phyloP scores from a whole-genome alignment of 768 basidiomycete species.

The Lyophyllum decastes region DNA sequence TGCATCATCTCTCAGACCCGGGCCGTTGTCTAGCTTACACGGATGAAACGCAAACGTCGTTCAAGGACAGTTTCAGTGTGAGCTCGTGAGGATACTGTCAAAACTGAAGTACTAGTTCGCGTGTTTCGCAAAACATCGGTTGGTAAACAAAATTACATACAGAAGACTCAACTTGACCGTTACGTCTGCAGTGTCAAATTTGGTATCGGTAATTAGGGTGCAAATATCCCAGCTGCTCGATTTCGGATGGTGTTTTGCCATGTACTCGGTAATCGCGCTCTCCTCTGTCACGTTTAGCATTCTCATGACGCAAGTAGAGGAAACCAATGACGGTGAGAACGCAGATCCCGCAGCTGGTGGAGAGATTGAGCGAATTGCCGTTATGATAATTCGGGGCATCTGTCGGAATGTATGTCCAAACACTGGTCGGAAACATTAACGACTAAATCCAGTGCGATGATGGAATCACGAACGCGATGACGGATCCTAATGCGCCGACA shows the following conservation, averaged over 20 bases:
- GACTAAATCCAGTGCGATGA: not conserved
- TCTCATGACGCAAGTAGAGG: slow-evolving; percentile 42
- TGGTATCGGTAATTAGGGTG: slow-evolving; percentile 49
- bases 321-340: slow-evolving; percentile 30
- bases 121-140: too few relatives aligned
- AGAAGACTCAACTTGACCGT: not conserved
- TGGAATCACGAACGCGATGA: slow-evolving; percentile 40
- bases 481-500: slow-evolving; percentile 43
- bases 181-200: slow-evolving; percentile 1
- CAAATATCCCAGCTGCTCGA: slow-evolving; percentile 42
- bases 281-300: slow-evolving; percentile 42
- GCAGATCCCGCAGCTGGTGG: slow-evolving; percentile 32
- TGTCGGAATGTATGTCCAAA: slow-evolving; percentile 47
- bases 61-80: too few relatives aligned
- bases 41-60: too few relatives aligned
- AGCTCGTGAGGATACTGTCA: too few relatives aligned
- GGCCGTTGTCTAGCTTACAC: too few relatives aligned
- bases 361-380: slow-evolving; percentile 48
- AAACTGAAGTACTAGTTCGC: too few relatives aligned
- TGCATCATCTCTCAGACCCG: too few relatives aligned
- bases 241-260: slow-evolving; percentile 37
- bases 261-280: slow-evolving; percentile 41
- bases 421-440: slow-evolving; percentile 23
- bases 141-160: not conserved
- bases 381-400: slow-evolving; percentile 49